Base-by-base conservation (phyloP, 2,329 filamentous ascomycete genomes). In the Xylariaceae sp. region DNA sequence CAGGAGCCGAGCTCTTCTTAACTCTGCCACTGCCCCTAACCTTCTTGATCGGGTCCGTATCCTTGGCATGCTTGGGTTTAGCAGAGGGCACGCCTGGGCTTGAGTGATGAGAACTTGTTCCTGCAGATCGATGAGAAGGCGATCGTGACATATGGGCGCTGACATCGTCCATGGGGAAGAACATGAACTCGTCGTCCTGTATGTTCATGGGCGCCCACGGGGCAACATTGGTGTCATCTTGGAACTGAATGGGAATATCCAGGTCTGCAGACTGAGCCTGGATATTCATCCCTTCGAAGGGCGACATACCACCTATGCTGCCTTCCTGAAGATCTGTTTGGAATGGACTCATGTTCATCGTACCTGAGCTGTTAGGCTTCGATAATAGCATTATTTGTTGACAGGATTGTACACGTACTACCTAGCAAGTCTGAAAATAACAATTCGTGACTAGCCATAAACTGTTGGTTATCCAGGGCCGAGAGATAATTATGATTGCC, bases 161-260 rank as follows among this genome's bases (percentile, higher is more conserved):
- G 34, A 71, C 64, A 16, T 78, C 68, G 16, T 78, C 74, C 17
- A 75, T 65, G 26, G 77, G 72, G 31, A 67, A 65, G 8, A 69
- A 67, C 12, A 69, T 56, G 31, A 71, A 68, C 16, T 69, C 71
- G 11, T 71, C 68, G 11, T 69, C 69, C 34, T 73, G 69, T 2
- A 76, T 62, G 26, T 71, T 73, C 3, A 74, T 69, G 2, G 75
- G 73, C 41, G 74, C 73, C 81, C 80, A 82, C 31, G 79, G 74
- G 4, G 73, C 70, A 16, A 74, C 72, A 50, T 78, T 69, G 53
- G 67, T 63, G 23, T 69, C 67, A 23, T 72, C 70, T 44, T 75
- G 76, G 46, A 75, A 71, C 1, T 72, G 69, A 33, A 73, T 67
- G 6, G 74, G 71, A n/a, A 78, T 76, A 41, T 71, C 69, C 23